Percentiles rank a stretch among this genome's conserved stretches.
These are phyloP conservation scores for Pseudovirgaria hyperparasitica DNA, from an alignment of 2,329 filamentous ascomycete species.

Conservation along the genomic window DNA sequence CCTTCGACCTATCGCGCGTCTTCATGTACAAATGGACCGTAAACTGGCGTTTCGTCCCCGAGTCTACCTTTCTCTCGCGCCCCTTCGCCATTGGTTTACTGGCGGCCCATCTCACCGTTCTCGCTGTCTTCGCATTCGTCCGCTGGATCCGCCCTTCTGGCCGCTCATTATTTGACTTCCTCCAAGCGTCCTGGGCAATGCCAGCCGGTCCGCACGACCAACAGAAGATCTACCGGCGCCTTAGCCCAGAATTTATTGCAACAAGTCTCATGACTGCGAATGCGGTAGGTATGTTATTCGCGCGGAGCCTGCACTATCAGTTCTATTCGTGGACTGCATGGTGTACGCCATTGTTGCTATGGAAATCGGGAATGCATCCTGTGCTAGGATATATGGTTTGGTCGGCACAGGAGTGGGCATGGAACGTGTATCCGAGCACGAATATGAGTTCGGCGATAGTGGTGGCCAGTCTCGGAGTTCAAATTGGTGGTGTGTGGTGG, in stretches of 20 bases:
- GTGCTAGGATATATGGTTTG: slow-evolving; percentile 56
- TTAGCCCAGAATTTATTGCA: slow-evolving; percentile 62
- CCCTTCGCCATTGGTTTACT: slow-evolving; percentile 58
- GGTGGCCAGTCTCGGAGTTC: slow-evolving; percentile 55
- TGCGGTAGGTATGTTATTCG: slow-evolving; percentile 70
- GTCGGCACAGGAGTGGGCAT: slow-evolving; percentile 77
- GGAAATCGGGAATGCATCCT: slow-evolving; percentile 60
- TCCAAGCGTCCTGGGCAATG: slow-evolving; percentile 34
- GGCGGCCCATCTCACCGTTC: slow-evolving; percentile 49
- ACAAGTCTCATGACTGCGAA: slow-evolving; percentile 67
- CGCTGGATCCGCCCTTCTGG: slow-evolving; percentile 62
- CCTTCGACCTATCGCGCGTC: slow-evolving; percentile 81
- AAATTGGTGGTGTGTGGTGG: slow-evolving; percentile 50
- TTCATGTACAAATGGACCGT: slow-evolving; percentile 99
- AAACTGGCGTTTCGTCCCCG: slow-evolving; percentile 93
- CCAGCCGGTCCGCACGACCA: slow-evolving; percentile 36
- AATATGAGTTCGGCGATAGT: slow-evolving; percentile 50
- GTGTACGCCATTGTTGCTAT: slow-evolving; percentile 77
- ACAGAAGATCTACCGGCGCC: slow-evolving; percentile 39
- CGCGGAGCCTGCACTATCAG: slow-evolving; percentile 83
- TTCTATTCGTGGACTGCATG: slow-evolving; percentile 89
- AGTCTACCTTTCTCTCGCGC: slow-evolving; percentile 62
- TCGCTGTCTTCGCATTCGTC: slow-evolving; percentile 51
- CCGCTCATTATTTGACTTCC: slow-evolving; percentile 43
- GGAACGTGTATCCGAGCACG: slow-evolving; percentile 88